phyloP scores from a whole-genome alignment of 2,329 filamentous ascomycete species.

The Chaetothyriales sp. region DNA sequence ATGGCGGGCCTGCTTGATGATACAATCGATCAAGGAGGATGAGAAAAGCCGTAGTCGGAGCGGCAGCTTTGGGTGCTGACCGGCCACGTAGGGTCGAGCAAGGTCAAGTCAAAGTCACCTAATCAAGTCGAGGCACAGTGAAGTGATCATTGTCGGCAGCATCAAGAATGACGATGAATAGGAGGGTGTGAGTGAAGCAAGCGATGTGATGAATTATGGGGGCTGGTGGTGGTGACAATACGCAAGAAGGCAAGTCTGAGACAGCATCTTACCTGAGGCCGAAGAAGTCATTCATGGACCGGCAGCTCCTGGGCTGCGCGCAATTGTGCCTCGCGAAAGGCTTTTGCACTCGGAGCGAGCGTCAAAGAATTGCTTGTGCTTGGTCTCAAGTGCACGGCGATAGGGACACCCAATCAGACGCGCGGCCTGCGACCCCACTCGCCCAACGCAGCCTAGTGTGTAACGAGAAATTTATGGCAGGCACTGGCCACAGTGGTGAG shows the following conservation, averaged over 20 bases:
- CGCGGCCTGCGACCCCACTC: not conserved
- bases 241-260: not conserved
- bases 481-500: not conserved
- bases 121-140: not conserved
- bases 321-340: not conserved
- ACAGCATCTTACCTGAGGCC: not conserved
- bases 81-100: not conserved
- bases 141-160: not conserved
- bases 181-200: not conserved
- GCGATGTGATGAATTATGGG: constrained; percentile 7
- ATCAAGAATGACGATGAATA: not conserved
- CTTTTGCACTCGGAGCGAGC: not conserved
- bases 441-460: not conserved
- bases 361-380: not conserved
- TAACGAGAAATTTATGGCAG: not conserved
- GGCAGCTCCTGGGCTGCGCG: not conserved
- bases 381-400: not conserved
- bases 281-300: not conserved
- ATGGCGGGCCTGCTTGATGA: constrained; percentile 5
- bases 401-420: not conserved
- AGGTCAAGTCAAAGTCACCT: not conserved
- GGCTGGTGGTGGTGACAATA: constrained; percentile 16
- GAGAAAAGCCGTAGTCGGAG: not conserved
- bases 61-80: not conserved
- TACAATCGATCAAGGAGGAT: constrained; percentile 1